These are phyloP conservation scores for Zygosaccharomyces gambellarensis DNA, from an alignment of 805 yeast genomes.

Conservation along the genomic window DNA sequence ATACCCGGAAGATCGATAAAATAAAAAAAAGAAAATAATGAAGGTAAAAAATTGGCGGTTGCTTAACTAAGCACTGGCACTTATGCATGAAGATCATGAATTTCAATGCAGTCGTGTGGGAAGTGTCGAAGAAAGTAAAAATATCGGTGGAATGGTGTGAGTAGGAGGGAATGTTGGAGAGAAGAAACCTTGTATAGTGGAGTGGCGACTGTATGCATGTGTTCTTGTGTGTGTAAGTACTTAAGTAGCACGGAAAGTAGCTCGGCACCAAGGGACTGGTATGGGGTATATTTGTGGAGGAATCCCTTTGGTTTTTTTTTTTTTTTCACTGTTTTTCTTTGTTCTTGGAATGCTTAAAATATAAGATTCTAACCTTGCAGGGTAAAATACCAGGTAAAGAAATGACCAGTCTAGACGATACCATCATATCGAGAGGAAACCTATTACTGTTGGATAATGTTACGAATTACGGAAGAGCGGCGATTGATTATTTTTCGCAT, in stretches of 20 bases:
- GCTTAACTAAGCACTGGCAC: neutral
- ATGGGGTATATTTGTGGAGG: no score
- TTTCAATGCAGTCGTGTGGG: neutral
- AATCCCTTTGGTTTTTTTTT: no score
- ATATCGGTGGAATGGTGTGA: neutral
- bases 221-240: no score
- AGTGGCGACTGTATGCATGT: neutral
- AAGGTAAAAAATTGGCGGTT: neutral
- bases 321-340: no score
- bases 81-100: neutral
- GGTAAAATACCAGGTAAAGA: neutral
- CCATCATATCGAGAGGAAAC: slow-evolving; percentile 28
- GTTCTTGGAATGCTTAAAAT: no score
- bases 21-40: neutral
- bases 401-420: slow-evolving; percentile 33
- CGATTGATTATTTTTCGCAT: slow-evolving; percentile 32
- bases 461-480: slow-evolving; percentile 28
- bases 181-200: neutral
- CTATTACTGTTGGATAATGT: slow-evolving; percentile 32
- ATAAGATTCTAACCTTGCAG: neutral
- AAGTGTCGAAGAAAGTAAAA: neutral
- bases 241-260: no score
- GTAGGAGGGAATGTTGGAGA: neutral
- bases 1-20: neutral
- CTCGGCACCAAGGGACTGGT: no score